Percentiles rank a stretch among this genome's conserved stretches.
phyloP scores from a whole-genome alignment of 2,329 filamentous ascomycete species.

The Pestalotiopsis sp. region DNA sequence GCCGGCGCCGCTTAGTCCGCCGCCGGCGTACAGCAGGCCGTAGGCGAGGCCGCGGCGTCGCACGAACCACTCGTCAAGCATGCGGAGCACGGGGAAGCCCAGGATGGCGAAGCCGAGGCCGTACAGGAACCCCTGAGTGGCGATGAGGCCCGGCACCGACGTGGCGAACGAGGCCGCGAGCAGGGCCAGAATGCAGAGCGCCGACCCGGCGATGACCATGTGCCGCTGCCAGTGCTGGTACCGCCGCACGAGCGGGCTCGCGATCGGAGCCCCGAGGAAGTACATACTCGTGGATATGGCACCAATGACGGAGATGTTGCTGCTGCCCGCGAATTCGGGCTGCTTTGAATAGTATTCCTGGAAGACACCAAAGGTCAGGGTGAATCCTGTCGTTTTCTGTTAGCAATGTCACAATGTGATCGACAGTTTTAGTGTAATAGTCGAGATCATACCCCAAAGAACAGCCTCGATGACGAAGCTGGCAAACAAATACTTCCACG shows the following conservation, averaged over 20 bases:
- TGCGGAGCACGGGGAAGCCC: constrained; percentile 46
- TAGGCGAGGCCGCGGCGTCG: constrained; percentile 61
- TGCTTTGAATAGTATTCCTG: constrained; percentile 69
- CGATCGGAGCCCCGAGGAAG: constrained; percentile 58
- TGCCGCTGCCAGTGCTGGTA: constrained; percentile 44
- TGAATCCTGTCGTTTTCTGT: constrained; percentile 55
- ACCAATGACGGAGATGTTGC: constrained; percentile 64
- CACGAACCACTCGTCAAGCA: constrained; percentile 64
- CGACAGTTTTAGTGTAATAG: not conserved
- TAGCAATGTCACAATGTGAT: no score
- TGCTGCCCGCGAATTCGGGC: constrained; percentile 56
- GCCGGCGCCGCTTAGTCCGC: constrained; percentile 52
- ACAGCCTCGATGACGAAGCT: constrained; percentile 6
- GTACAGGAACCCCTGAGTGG: constrained; percentile 65
- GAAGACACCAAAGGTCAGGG: constrained; percentile 71
- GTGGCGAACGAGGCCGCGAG: constrained; percentile 56
- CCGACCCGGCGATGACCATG: constrained; percentile 46
- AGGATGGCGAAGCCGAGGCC: constrained; percentile 58
- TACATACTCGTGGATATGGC: constrained; percentile 65
- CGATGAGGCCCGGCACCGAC: constrained; percentile 56
- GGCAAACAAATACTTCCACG: not conserved
- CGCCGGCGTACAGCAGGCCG: constrained; percentile 65
- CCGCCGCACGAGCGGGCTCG: constrained; percentile 48
- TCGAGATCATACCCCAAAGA: not conserved
- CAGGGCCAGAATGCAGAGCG: constrained; percentile 53